A percentile compares a stretch with the other conserved stretches of the same genome.
Conservation (phyloP, 805 yeast species). For the Cyberlindnera misumaiensis region DNA sequence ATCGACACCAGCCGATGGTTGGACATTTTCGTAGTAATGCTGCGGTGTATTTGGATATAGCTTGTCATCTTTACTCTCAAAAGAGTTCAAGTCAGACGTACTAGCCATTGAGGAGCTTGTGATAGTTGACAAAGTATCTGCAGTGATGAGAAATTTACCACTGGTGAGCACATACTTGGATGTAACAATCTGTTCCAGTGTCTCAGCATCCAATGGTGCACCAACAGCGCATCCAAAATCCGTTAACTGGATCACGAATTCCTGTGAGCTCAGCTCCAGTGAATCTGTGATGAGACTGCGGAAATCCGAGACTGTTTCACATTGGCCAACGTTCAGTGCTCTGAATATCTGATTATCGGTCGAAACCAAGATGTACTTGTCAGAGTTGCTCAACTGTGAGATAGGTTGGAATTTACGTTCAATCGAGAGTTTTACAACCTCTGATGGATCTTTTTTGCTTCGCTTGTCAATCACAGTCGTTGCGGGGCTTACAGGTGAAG, state of each 20-base stretch:
- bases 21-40: constrained; percentile 42
- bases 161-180: constrained; percentile 28
- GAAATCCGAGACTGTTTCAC: constrained; percentile 28
- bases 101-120: constrained; percentile 34
- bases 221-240: constrained; percentile 62
- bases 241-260: constrained; percentile 48
- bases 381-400: constrained; percentile 25
- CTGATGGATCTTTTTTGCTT: background rate
- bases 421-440: constrained; percentile 14
- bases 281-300: constrained; percentile 34
- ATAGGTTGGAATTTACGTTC: constrained; percentile 34
- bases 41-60: constrained; percentile 65
- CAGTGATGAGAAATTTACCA: constrained; percentile 28
- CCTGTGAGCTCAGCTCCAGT: constrained; percentile 24
- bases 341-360: constrained; percentile 52
- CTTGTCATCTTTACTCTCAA: constrained; percentile 37
- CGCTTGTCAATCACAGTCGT: constrained; percentile 1
- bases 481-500: constrained; percentile 17
- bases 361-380: constrained; percentile 48
- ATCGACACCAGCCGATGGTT: constrained; percentile 34
- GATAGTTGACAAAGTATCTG: constrained; percentile 30
- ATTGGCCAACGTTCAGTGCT: constrained; percentile 37
- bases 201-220: constrained; percentile 43
- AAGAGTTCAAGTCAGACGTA: constrained; percentile 47
- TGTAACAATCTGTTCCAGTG: constrained; percentile 32